Conservation (phyloP, 228 moss, liverwort and hornwort species). For the Sphagnum magellanicum region DNA sequence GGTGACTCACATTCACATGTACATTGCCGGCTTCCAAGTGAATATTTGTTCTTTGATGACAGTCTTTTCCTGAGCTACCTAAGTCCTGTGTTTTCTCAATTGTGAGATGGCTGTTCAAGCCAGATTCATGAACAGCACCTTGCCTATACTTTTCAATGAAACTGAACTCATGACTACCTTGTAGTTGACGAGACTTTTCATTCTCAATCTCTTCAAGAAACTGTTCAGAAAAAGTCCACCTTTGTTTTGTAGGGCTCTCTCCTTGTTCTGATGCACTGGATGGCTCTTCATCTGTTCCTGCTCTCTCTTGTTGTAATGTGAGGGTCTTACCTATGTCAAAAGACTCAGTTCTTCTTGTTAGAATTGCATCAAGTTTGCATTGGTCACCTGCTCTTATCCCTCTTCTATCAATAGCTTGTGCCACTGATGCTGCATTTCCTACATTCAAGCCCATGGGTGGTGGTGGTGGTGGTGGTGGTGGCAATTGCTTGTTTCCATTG, state of each 20-base stretch:
- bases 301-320: too few relatives aligned
- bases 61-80: constrained; percentile 22
- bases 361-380: constrained; percentile 10
- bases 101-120: constrained; percentile 21
- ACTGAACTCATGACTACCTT: constrained; percentile 17
- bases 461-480: constrained; percentile 8
- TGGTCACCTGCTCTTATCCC: constrained; percentile 14
- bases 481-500: constrained; percentile 21
- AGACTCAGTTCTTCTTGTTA: constrained; percentile 5
- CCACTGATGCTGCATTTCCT: constrained; percentile 10
- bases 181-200: constrained; percentile 18
- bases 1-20: constrained; percentile 29
- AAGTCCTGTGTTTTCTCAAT: constrained; percentile 33
- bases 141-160: constrained; percentile 33
- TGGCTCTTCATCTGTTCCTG: constrained; percentile 21
- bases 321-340: constrained; percentile 15
- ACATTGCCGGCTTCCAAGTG: constrained; percentile 62
- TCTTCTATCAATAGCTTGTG: constrained; percentile 14
- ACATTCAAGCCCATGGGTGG: not conserved
- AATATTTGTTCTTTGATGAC: constrained; percentile 61
- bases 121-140: constrained; percentile 18
- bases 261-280: constrained; percentile 29
- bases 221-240: constrained; percentile 20
- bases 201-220: constrained; percentile 33
- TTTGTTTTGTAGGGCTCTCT: constrained; percentile 20